Conservation (phyloP, 2,329 filamentous ascomycete genomes). For the Alternaria novae-zelandiae region DNA sequence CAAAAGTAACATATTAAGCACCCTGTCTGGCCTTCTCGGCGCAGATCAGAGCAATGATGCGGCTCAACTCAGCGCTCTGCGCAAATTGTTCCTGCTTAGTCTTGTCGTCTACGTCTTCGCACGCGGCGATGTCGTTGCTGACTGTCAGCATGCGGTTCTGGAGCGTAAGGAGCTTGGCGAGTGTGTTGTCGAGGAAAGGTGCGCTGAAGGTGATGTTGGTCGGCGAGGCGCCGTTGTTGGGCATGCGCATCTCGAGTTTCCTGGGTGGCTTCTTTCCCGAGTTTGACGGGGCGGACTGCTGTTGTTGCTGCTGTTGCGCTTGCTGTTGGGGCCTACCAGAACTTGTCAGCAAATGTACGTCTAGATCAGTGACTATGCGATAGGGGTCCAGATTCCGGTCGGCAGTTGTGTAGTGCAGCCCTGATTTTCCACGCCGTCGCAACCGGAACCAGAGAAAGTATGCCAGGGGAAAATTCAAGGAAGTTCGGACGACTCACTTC, state of each 20-base stretch:
- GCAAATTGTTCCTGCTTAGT: conserved; percentile 58
- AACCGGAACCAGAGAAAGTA: neutral
- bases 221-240: conserved; percentile 41
- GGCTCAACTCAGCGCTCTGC: conserved; percentile 56
- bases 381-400: neutral
- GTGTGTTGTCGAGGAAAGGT: conserved; percentile 60
- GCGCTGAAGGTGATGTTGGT: conserved; percentile 58
- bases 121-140: conserved; percentile 54
- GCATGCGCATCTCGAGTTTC: conserved; percentile 59
- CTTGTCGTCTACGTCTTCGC: conserved; percentile 54
- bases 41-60: conserved; percentile 60
- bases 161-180: conserved; percentile 57
- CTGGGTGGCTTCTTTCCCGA: conserved; percentile 52
- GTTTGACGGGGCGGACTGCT: conserved; percentile 17
- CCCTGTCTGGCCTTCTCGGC: conserved; percentile 60
- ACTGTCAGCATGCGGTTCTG: conserved; percentile 59
- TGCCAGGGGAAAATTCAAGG: neutral
- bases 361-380: neutral
- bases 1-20: conserved; percentile 19
- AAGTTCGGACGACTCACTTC: conserved; percentile 31
- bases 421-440: conserved; percentile 21
- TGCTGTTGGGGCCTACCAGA: conserved; percentile 25
- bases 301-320: conserved; percentile 26
- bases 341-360: conserved; percentile 15
- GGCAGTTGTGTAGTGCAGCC: neutral